phyloP scores from a whole-genome alignment of 306 rosid genomes.

The Rosa rugosa region DNA sequence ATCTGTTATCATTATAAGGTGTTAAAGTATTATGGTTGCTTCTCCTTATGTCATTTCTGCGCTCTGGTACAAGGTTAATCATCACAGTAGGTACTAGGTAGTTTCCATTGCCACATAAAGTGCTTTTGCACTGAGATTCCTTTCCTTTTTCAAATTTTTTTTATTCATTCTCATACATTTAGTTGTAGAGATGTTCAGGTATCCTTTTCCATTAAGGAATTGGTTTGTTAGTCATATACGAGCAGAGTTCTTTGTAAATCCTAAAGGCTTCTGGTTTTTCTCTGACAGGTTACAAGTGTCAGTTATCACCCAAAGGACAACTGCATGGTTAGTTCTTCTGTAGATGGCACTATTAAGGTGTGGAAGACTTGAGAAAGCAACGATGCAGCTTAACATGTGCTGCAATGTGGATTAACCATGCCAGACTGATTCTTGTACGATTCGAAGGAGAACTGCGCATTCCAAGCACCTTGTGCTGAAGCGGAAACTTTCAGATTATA shows the following conservation, averaged over 20 bases:
- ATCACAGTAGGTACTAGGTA: neutral
- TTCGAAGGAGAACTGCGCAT: neutral
- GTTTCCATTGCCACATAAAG: neutral
- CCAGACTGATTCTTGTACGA: neutral
- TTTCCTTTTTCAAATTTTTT: neutral
- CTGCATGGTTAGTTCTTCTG: constrained; percentile 79
- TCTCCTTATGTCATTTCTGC: neutral
- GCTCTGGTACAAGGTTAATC: neutral
- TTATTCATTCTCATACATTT: neutral
- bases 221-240: neutral
- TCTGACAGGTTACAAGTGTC: constrained; percentile 83
- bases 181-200: neutral
- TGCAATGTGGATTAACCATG: neutral
- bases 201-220: neutral
- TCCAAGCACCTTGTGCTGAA: neutral
- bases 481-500: neutral
- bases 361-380: constrained; percentile 65
- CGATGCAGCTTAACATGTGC: constrained; percentile 1
- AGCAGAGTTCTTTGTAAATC: too few species aligned
- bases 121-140: neutral
- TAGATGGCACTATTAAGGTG: constrained; percentile 68
- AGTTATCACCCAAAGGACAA: constrained; percentile 81
- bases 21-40: neutral
- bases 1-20: neutral
- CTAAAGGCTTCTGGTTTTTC: neutral